These are phyloP conservation scores for Arthrocladium fulminans DNA, from an alignment of 2,329 filamentous ascomycete species.

Conservation along the genomic window DNA sequence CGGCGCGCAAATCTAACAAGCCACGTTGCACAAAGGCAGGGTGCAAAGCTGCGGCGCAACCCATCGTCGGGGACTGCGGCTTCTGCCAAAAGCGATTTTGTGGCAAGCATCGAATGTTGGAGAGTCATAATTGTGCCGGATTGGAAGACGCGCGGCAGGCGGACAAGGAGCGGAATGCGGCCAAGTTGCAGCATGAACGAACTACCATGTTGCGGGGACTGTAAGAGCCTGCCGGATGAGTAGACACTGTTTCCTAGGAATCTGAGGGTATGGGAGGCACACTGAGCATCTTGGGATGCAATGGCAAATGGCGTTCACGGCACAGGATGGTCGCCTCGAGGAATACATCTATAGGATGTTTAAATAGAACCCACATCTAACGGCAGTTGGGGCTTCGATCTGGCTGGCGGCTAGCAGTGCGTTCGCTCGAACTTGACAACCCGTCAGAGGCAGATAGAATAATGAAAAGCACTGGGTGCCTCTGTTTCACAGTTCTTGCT, in stretches of 20 bases:
- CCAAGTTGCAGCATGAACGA: constrained; percentile 83
- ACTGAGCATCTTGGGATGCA: background rate
- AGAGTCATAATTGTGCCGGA: constrained; percentile 87
- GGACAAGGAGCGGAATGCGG: constrained; percentile 85
- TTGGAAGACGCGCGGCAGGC: constrained; percentile 98
- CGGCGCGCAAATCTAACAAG: constrained; percentile 38
- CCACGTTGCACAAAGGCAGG: constrained; percentile 78
- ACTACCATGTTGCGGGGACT: constrained; percentile 91
- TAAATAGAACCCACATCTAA: too few species aligned
- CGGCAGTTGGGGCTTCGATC: background rate
- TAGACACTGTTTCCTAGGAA: background rate
- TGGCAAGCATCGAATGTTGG: constrained; percentile 84
- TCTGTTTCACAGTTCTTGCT: too few species aligned
- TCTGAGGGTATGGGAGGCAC: background rate
- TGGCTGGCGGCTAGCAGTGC: background rate
- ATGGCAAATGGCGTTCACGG: background rate
- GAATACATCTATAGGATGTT: too few species aligned
- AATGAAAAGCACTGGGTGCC: background rate
- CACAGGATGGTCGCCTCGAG: too few species aligned
- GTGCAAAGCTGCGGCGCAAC: constrained; percentile 78
- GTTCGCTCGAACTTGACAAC: background rate
- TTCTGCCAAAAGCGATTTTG: constrained; percentile 95
- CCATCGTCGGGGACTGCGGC: constrained; percentile 90
- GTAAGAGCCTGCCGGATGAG: constrained; percentile 35
- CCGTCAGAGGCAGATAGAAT: background rate